These are phyloP conservation scores for Apostasia ramifera DNA, from an alignment of 106 monocot genomes.

Conservation along the genomic window DNA sequence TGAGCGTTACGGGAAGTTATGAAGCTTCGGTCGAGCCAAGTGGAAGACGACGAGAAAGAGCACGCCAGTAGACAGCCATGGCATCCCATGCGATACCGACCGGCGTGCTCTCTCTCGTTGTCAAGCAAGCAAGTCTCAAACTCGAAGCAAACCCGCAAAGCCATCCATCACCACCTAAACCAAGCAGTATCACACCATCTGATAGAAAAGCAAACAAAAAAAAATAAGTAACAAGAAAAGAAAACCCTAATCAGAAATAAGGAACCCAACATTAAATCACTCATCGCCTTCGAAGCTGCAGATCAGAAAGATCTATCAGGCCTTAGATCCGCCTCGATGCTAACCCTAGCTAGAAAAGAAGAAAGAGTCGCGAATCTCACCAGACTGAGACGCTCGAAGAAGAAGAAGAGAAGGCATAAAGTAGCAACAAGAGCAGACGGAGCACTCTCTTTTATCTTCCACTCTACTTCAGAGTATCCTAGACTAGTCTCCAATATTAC, in stretches of 20 bases:
- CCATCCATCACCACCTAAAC: background rate
- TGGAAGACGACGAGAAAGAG: slow-evolving; percentile 18
- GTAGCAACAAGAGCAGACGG: background rate
- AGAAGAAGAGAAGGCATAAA: background rate
- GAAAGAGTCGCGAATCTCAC: too few species aligned
- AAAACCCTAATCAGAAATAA: background rate
- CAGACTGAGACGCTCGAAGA: background rate
- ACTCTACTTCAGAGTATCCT: too few species aligned
- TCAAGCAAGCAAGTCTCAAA: background rate
- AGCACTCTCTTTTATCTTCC: too few species aligned
- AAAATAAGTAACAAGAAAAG: background rate
- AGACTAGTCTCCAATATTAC: too few species aligned
- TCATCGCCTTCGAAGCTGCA: too few species aligned
- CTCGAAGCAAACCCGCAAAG: background rate
- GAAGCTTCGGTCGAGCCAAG: background rate
- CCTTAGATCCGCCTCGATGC: background rate
- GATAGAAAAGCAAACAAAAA: background rate
- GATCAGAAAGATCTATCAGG: too few species aligned
- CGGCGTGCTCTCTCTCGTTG: slow-evolving; percentile 26
- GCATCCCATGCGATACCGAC: slow-evolving; percentile 9
- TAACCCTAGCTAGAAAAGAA: slow-evolving; percentile 7
- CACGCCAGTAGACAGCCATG: slow-evolving; percentile 18
- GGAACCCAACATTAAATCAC: background rate
- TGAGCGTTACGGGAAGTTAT: background rate
- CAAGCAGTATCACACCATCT: background rate